Conservation (phyloP, 805 yeast species). For the Kuraishia borneana region DNA sequence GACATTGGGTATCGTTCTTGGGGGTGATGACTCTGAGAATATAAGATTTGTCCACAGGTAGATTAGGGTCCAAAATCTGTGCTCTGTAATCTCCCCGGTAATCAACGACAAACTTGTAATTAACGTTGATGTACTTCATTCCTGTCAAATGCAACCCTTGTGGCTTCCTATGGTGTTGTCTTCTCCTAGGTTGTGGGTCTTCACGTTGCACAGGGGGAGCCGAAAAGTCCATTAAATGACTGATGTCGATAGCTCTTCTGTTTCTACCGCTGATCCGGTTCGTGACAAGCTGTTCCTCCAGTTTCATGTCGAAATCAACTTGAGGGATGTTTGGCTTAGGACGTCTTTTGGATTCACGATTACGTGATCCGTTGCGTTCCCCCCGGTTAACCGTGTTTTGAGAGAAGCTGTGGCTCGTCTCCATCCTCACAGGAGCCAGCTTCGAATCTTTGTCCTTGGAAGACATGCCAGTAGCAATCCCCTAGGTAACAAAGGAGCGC, state of each 20-base stretch:
- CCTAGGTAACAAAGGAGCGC: too few species aligned
- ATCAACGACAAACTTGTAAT: constrained; percentile 76
- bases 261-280: background rate
- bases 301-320: background rate
- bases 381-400: background rate
- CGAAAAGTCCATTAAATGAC: constrained; percentile 54
- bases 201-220: constrained; percentile 23
- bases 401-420: background rate
- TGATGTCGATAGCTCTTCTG: constrained; percentile 23
- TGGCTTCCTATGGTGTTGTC: constrained; percentile 17
- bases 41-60: constrained; percentile 48
- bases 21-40: constrained; percentile 70
- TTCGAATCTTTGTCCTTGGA: background rate
- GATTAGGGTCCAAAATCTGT: constrained; percentile 64
- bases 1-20: constrained; percentile 61
- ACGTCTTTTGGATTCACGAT: background rate
- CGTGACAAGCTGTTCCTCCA: background rate
- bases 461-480: too few species aligned
- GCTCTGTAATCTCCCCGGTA: constrained; percentile 39
- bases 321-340: background rate
- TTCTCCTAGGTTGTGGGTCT: constrained; percentile 11
- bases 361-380: background rate
- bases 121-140: constrained; percentile 66
- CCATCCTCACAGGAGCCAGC: background rate
- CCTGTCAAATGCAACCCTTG: constrained; percentile 42